Evolutionary conservation across 2,329 filamentous ascomycete species (phyloP).

Genomic region (Aspergillus sp.): DNA sequence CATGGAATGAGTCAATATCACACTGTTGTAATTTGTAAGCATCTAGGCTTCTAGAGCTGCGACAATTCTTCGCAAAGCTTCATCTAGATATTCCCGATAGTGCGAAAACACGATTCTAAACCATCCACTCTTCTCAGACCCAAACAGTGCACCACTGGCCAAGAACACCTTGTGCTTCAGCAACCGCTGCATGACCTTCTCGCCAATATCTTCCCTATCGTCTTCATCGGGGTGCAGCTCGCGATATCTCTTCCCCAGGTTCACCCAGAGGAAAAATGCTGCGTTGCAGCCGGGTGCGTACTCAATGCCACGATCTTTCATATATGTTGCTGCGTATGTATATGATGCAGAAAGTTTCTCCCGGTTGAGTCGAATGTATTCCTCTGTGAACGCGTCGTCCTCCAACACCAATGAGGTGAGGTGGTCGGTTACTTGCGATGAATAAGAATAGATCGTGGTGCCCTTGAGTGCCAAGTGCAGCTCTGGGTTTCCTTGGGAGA

Average conservation of each 20-base stretch:
- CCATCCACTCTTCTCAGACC: conserved; percentile 41
- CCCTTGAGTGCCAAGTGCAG: conserved; percentile 41
- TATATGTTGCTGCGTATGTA: conserved; percentile 34
- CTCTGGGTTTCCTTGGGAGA: conserved; percentile 47
- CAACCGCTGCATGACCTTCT: conserved; percentile 35
- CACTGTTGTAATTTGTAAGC: too few relatives aligned
- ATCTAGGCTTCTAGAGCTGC: conserved; percentile 13
- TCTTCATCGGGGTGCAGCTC: conserved; percentile 17
- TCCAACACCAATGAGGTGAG: conserved; percentile 43
- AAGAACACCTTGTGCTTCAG: conserved; percentile 38
- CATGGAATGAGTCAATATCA: too few relatives aligned
- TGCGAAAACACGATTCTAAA: conserved; percentile 45
- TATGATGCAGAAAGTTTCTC: conserved; percentile 42
- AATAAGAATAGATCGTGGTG: conserved; percentile 48
- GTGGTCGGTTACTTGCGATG: conserved; percentile 44
- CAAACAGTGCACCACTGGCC: conserved; percentile 34
- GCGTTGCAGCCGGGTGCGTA: conserved; percentile 53
- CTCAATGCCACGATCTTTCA: conserved; percentile 44
- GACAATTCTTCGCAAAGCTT: conserved; percentile 32
- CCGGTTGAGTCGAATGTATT: conserved; percentile 47
- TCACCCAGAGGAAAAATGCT: conserved; percentile 58
- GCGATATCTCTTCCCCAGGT: conserved; percentile 41
- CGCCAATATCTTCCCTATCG: conserved; percentile 17
- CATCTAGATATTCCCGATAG: conserved; percentile 27
- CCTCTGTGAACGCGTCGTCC: conserved; percentile 44